Conservation (phyloP, 441 rosid genomes). For the Cnidoscolus chayamansa region DNA sequence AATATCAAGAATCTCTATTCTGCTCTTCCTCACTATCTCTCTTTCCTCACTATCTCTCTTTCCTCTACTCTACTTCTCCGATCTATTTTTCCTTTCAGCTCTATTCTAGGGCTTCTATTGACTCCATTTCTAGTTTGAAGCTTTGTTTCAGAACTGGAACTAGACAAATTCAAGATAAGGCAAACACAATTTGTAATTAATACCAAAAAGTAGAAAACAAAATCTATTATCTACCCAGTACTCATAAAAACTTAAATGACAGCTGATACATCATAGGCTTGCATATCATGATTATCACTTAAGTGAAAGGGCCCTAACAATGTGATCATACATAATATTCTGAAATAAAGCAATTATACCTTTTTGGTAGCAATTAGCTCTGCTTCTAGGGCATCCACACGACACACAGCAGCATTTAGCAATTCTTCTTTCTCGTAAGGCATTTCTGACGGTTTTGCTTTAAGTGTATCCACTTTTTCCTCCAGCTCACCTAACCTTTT, state of each 20-base stretch:
- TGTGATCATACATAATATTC: background rate
- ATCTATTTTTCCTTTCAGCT: too few relatives aligned
- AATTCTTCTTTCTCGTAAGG: constrained; percentile 92
- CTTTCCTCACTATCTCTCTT: too few relatives aligned
- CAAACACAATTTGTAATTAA: too few relatives aligned
- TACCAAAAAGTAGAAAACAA: background rate
- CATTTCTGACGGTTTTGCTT: constrained; percentile 86
- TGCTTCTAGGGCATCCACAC: constrained; percentile 96
- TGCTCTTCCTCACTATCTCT: too few relatives aligned
- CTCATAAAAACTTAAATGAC: background rate
- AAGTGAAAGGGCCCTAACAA: background rate
- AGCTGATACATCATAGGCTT: background rate
- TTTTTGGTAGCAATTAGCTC: constrained; percentile 94
- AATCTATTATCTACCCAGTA: too few relatives aligned
- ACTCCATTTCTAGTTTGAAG: too few relatives aligned
- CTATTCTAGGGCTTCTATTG: too few relatives aligned
- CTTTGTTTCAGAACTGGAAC: too few relatives aligned
- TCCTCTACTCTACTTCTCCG: too few relatives aligned
- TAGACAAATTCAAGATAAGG: too few relatives aligned
- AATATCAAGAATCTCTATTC: too few relatives aligned
- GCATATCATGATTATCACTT: background rate
- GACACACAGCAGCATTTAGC: constrained; percentile 89
- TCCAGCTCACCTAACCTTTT: constrained; percentile 83
- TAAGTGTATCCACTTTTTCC: constrained; percentile 77
- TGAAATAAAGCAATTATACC: constrained; percentile 38